Base-by-base conservation (phyloP, 257 asterid genomes). In the Forsythia viridissima region DNA sequence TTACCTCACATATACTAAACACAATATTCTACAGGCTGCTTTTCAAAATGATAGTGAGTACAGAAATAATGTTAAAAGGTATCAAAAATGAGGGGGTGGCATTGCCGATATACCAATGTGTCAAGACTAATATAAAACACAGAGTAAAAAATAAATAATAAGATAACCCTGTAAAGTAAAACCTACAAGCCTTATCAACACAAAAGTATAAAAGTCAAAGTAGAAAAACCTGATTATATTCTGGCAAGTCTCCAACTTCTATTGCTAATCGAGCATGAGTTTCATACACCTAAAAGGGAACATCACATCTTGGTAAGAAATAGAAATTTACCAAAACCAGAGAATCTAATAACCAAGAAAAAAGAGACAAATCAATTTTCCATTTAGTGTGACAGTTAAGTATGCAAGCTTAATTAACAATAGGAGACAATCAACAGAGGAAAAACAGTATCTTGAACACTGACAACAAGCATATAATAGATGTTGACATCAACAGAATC, bases 231-330 rank as follows among this genome's bases (percentile, higher is more conserved):
- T 96, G 99, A 87, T 96, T 96, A 85, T 80, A 92, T 88, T 96
- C 99, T 37, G 97, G 82, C 90, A 96, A 84, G 83, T 96, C 99
- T 70, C 97, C 99, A 84, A 79, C 88, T 90, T 93, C 98, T 72
- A 96, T 93, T 36, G 99, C 97, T 80, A 91, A 82, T 78, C 98
- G 95, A 82, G 96, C 99, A 89, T 93, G 99, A 82, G 96, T 92
- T 89, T 96, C 99, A 80, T 96, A 96, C 20, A 96, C 99, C 99
- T 96, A 85, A 74, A 1, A 86, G 86, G 74, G 77, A n/a, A 83
- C 66, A 74, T 70, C 51, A 79, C 71, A 70, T 43, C 63, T 65
- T 42, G 44, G 75, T 36, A 73, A 48, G 77, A 44, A 74, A 70
- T 67, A 75, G 79, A 63, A 5, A 37, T 34, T 73, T 67, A 59